Conservation (phyloP, 306 rosid species). For the Cicer pinnatifidum region DNA sequence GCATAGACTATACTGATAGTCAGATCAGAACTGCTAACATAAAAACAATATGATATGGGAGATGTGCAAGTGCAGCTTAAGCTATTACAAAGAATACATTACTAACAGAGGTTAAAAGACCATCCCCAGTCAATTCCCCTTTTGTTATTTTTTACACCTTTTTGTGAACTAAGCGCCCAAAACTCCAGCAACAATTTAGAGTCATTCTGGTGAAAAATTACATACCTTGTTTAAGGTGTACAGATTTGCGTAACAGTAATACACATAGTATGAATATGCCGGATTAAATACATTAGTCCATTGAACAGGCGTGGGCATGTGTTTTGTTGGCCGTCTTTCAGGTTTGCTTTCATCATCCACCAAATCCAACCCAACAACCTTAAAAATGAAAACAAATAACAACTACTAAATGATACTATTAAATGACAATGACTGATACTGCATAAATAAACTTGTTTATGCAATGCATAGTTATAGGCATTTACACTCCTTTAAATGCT, state of each 20-base stretch:
- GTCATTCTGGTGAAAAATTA: constrained; percentile 24
- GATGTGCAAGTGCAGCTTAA: constrained; percentile 23
- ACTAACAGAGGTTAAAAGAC: neutral
- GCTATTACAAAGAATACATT: neutral
- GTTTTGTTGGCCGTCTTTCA: constrained; percentile 97
- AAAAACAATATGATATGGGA: constrained; percentile 21
- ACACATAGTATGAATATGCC: constrained; percentile 89
- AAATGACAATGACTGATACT: constrained; percentile 19
- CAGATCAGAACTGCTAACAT: constrained; percentile 2
- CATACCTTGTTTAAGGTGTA: constrained; percentile 87
- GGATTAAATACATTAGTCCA: constrained; percentile 98
- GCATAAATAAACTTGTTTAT: constrained; percentile 14
- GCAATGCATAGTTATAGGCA: constrained; percentile 21
- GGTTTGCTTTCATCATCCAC: constrained; percentile 98
- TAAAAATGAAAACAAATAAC: constrained; percentile 40
- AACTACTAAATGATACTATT: neutral
- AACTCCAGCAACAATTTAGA: neutral
- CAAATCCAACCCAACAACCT: constrained; percentile 97
- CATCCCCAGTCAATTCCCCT: neutral
- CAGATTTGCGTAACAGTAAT: constrained; percentile 97
- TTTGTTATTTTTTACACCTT: neutral
- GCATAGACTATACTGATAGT: neutral
- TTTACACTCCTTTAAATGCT: neutral
- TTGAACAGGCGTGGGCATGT: constrained; percentile 97
- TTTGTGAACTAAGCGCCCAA: constrained; percentile 19